phyloP scores from a whole-genome alignment of 805 yeast genomes.

The Candida railenensis region DNA sequence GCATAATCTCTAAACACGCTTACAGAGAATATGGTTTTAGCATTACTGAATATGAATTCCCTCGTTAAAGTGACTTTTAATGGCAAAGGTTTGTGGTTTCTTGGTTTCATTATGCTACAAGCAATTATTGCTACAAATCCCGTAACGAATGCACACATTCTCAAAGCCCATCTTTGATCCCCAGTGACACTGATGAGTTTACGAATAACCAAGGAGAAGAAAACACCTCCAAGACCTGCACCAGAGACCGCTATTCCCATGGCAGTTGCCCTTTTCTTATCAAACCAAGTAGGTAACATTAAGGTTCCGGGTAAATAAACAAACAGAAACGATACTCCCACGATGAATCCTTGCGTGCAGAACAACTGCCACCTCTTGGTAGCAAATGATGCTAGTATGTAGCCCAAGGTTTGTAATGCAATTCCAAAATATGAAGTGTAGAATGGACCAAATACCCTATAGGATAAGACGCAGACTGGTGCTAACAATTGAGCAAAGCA shows the following conservation, averaged over 20 bases:
- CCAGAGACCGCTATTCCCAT: conserved; percentile 50
- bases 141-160: conserved; percentile 37
- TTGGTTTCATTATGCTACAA: conserved; percentile 43
- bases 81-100: conserved; percentile 32
- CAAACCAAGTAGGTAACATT: conserved; percentile 50
- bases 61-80: conserved; percentile 21
- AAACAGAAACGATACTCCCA: conserved; percentile 48
- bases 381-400: conserved; percentile 52
- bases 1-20: conserved; percentile 24
- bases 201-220: conserved; percentile 44
- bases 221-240: conserved; percentile 52
- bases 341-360: conserved; percentile 51
- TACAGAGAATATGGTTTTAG: conserved; percentile 35
- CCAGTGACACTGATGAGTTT: conserved; percentile 40
- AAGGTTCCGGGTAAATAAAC: conserved; percentile 44
- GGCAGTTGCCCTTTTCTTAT: conserved; percentile 43
- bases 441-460: conserved; percentile 51
- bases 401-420: conserved; percentile 40
- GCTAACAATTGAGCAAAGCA: conserved; percentile 54
- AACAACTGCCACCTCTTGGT: conserved; percentile 50
- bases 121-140: conserved; percentile 35
- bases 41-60: conserved; percentile 17
- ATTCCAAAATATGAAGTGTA: conserved; percentile 47
- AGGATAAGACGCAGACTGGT: conserved; percentile 52
- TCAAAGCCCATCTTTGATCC: conserved; percentile 42